Base-by-base conservation (phyloP, 176 grass and related monocot species). In the Urochloa ruziziensis region DNA sequence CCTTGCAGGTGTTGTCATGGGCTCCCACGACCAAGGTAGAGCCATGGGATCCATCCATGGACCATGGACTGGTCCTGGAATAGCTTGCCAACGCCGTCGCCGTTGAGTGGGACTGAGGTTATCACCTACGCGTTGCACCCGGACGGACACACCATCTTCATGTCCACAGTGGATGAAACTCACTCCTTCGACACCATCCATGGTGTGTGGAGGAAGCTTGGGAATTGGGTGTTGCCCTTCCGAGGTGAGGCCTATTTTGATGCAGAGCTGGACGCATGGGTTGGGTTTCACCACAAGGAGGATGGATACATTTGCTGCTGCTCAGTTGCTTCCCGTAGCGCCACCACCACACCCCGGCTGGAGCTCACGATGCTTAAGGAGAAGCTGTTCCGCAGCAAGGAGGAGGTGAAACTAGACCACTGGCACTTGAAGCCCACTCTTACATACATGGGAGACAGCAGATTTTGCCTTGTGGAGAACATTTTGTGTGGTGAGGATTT, bases 381-480 rank as follows among this genome's bases (percentile, higher is more conserved):
- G 40, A 78, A 78, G 40, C 17, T 78, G 75, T 62, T 62, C 17
- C 40, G 27, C 27, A 6, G 17, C 25, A 47, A 62, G 13, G 15
- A 46, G 2, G 70, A 52, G 71, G 54, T 40, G 36, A 18, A 44
- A 4, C 7, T 9, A 2, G 19, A 5, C 17, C 33, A 37, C 63
- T 1, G 18, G 17, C 7, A 5, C 33, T 4, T 36, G 63, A 37
- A 11, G 2, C 11, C 36, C 16, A 48, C 76, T 8, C 76, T 79
- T 33, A 79, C 42, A 1, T 79, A 49, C 76, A 65, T 79, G 60
- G 77, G 77, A 1, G 30, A 52, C 62, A 34, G 62, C 29, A 67
- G 77, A 3, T 80, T 67, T 24, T 65, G 61, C 77, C 77, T 80
- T 7, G 77, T 67, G 10, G 77, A 80, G 62, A 53, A 18, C 46